Base-by-base conservation (phyloP, 2,329 filamentous ascomycete species). In the Talaromyces pinophilus region DNA sequence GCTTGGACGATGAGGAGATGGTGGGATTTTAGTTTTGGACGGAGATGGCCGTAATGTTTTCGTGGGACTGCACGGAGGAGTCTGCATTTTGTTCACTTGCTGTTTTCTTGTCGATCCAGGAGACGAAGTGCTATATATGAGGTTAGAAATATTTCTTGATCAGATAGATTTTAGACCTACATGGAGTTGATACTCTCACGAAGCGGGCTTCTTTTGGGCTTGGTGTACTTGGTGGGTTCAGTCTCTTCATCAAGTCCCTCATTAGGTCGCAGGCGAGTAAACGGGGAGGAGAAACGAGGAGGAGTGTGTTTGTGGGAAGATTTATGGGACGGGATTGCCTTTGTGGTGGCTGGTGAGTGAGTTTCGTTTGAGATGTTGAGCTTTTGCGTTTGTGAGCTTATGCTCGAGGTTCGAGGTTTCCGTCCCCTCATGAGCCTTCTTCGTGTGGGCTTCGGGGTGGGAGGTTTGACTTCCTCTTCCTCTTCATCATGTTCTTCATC, bases 1-100 rank as follows among this genome's bases (percentile, higher is more conserved):
- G 67, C 80, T 84, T 40, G 82, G 81, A 59, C 82, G 77, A 64
- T 83, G 77, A 0, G 83, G 84, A 5, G 83, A 82, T 6, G 81
- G 81, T 7, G 83, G 84, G 52, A 86, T 82, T 0, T 74, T 72
- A 22, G 73, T 68, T 70, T 86, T 84, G 1, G 80, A 81, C 2
- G 84, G 84, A 15, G 84, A 85, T 25, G 77, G 76, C 3, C 84
- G 74, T 13, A 72, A 73, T 5, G 73, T 71, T 66, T 78, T 82
- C 8, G 77, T 78, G 46, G 83, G 82, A 50, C 80, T 83, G 13
- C 75, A 71, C 17, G 78, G 79, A 19, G 82, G 82, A 46, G 82
- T 82, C 48, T 75, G 69, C 54, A 72, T 60, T n/a, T 35, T 63
- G 57, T 55, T 64, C 15, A 65, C 67, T 59, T 35, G 55, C 25